Evolutionary conservation across 2,329 filamentous ascomycete species (phyloP).

Genomic region (Huntiella abstrusa): DNA sequence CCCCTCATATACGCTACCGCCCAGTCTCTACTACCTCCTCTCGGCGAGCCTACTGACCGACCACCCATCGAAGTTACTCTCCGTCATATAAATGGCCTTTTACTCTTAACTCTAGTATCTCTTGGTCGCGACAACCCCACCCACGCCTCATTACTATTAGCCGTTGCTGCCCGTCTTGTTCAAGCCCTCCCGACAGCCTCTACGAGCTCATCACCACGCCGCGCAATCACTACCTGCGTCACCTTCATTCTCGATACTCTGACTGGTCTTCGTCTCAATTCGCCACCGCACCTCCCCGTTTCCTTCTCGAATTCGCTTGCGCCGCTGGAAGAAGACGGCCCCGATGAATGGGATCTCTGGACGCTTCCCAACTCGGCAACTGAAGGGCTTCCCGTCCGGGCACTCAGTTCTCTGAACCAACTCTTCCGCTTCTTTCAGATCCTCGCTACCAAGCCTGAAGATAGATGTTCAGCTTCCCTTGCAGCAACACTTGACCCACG

Average conservation of each 20-base stretch:
- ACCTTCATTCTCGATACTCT: slow-evolving; percentile 43
- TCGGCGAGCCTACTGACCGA: slow-evolving; percentile 19
- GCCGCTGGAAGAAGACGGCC: slow-evolving; percentile 40
- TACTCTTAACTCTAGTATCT: slow-evolving; percentile 43
- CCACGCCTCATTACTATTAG: slow-evolving; percentile 45
- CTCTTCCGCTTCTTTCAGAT: slow-evolving; percentile 22
- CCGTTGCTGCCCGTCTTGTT: slow-evolving; percentile 35
- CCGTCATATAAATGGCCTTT: slow-evolving; percentile 22
- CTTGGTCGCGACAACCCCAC: slow-evolving; percentile 37
- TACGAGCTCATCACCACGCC: not conserved
- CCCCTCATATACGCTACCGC: slow-evolving; percentile 31
- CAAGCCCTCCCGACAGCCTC: slow-evolving; percentile 15
- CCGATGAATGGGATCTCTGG: slow-evolving; percentile 63
- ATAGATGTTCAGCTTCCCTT: slow-evolving; percentile 13
- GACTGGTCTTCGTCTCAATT: slow-evolving; percentile 31
- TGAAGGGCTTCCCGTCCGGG: slow-evolving; percentile 14
- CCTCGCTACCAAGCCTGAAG: slow-evolving; percentile 13
- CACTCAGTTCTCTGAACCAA: slow-evolving; percentile 25
- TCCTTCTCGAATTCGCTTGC: slow-evolving; percentile 27
- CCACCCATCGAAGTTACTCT: slow-evolving; percentile 26
- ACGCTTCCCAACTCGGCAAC: slow-evolving; percentile 25
- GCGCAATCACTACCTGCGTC: not conserved
- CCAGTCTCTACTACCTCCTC: slow-evolving; percentile 25
- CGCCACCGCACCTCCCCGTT: slow-evolving; percentile 28
- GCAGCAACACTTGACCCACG: slow-evolving; percentile 18